phyloP scores from a whole-genome alignment of 2,329 filamentous ascomycete species.

The Epicoccum sorghinum region DNA sequence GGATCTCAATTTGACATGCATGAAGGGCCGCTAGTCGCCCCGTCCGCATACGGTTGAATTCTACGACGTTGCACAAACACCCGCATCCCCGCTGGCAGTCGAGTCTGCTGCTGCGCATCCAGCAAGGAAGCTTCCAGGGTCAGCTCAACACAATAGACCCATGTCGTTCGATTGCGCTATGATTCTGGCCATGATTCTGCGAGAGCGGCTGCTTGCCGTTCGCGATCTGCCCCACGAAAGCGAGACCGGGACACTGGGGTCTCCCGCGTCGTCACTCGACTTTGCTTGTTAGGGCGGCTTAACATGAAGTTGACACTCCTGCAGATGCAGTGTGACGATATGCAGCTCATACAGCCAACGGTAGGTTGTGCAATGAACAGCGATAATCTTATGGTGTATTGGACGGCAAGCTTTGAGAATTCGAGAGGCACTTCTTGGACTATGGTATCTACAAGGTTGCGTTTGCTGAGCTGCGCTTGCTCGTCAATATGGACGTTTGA shows the following conservation, averaged over 20 bases:
- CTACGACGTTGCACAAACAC: slow-evolving; percentile 44
- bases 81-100: slow-evolving; percentile 27
- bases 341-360: background rate
- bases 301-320: background rate
- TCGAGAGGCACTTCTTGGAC: too few species aligned
- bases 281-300: background rate
- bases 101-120: slow-evolving; percentile 34
- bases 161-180: background rate
- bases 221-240: background rate
- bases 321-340: slow-evolving; percentile 6
- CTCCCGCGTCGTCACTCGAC: too few species aligned
- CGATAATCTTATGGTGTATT: background rate
- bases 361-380: background rate
- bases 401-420: background rate
- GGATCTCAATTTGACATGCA: slow-evolving; percentile 20
- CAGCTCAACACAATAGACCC: background rate
- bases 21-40: slow-evolving; percentile 25
- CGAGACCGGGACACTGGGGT: background rate
- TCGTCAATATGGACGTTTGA: too few species aligned
- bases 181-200: background rate
- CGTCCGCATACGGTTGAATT: slow-evolving; percentile 34
- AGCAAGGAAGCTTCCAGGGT: slow-evolving; percentile 5
- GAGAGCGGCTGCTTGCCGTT: background rate
- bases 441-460: too few species aligned
- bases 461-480: too few species aligned